Evolutionary conservation across 495 filamentous ascomycete species (phyloP), one percentile per base, ranked within the genome.

Genomic region (Aspergillus wentii): DNA sequence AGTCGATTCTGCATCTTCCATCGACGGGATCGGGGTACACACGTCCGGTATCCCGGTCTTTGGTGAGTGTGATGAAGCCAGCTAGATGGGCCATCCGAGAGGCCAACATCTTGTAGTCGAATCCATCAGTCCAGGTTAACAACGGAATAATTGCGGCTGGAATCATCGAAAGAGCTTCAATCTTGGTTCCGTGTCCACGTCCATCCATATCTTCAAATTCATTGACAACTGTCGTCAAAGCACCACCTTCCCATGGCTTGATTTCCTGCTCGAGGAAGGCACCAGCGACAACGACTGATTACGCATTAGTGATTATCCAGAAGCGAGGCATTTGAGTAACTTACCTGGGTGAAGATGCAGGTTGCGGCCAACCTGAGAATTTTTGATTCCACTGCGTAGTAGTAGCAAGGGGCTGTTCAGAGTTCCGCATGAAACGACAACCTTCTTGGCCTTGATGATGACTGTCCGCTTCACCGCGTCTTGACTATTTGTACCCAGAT

Each of bases 161-260:
- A 11, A 83, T 43, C 85, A 88, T 88, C 20, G 69, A 66, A n/a
- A 70, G 71, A 15, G 76, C 66, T 59, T 92, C 84, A 11, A 95
- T 61, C 60, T 91, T 94, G 35, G 68, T 71, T n/a, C 91, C 91
- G 47, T 97, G 87, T 19, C 87, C 86, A 15, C 83, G 64, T 18
- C 76, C 76, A 54, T 95, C 89, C 1, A 89, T 74, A 46, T 95
- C 82, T 46, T 94, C 86, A 40, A 89, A 88, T 30, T 83, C 79
- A 23, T 74, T 78, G 43, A 83, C 79, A 2, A 91, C 78, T 4
- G 76, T 72, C 0, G 90, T 97, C 37, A 97, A 71, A 27, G 85
- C 81, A 2, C 69, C 52, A 45, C 83, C 88, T 71, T 94, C 88
- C 87, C 87, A 94, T 0, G 84, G 83, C 17, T 71, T 73, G 9